These are phyloP conservation scores for Cryptococcus deneoformans DNA, from an alignment of 1,284 basidiomycete species.

Conservation along the genomic window DNA sequence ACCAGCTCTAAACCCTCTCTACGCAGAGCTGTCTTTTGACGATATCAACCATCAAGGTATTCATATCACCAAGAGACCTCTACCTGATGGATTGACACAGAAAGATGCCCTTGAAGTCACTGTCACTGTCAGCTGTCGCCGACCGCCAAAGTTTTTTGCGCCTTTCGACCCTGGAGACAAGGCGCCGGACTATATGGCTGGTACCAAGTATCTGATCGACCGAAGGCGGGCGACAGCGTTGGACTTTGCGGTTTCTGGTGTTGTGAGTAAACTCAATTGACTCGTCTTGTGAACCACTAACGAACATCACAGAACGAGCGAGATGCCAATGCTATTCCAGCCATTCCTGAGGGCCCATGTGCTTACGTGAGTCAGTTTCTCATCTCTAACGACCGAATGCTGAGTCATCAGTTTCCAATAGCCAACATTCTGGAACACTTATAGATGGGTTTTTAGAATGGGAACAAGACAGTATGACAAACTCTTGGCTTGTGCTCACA, in stretches of 20 bases:
- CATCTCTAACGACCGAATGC: background rate
- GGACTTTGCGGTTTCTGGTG: slow-evolving; percentile 31
- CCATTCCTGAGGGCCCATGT: slow-evolving; percentile 34
- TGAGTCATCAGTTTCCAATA: slow-evolving; percentile 6
- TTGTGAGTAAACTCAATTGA: slow-evolving; percentile 7
- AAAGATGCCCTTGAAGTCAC: slow-evolving; percentile 12
- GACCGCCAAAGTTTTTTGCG: slow-evolving; percentile 39
- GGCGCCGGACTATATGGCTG: background rate
- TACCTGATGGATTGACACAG: background rate
- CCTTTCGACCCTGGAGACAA: slow-evolving; percentile 21
- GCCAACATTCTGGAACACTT: slow-evolving; percentile 43
- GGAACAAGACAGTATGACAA: slow-evolving; percentile 3
- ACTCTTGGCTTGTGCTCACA: slow-evolving; percentile 19
- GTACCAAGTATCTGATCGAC: slow-evolving; percentile 4
- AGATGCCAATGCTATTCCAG: slow-evolving; percentile 28
- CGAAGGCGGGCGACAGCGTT: slow-evolving; percentile 39
- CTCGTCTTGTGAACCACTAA: background rate
- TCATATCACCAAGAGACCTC: slow-evolving; percentile 16
- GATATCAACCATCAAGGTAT: slow-evolving; percentile 40
- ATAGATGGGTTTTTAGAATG: slow-evolving; percentile 30
- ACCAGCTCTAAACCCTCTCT: slow-evolving; percentile 30
- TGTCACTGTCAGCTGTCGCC: slow-evolving; percentile 33
- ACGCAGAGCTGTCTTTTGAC: slow-evolving; percentile 39
- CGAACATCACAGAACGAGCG: slow-evolving; percentile 24
- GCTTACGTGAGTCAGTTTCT: slow-evolving; percentile 24